Evolutionary conservation across 495 filamentous ascomycete species (phyloP), one percentile per base, ranked within the genome.

Genomic region (Annulohypoxylon bovei): DNA sequence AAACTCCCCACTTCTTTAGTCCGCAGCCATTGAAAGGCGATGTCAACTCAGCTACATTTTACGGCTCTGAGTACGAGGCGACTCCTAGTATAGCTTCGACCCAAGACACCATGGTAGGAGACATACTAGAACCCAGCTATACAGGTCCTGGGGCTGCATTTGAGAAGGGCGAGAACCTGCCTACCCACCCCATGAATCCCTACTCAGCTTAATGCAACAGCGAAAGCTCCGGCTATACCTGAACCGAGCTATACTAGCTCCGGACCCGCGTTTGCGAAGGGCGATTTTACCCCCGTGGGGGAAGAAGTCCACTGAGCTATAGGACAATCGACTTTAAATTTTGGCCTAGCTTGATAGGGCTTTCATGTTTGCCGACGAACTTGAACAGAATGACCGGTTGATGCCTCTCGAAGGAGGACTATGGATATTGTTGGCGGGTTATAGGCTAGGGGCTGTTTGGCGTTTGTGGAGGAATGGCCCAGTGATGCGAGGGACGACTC

Each of bases 201-300:
- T 35, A 23, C 12, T 40, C 56, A 16, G 20, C 18, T 35, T 23
- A 3, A 11, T 20, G 25, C 18, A 27, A 2, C 42, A 23, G 27
- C 33, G 25, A 67, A 42, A 42, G 14, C 37, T 25, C 20, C 46
- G 4, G 39, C 50, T 6, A 76, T 83, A n/a, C 69, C 76, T 12
- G 64, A 76, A 61, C 83, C 84, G 22, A 82, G 79, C 69, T 86
- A 82, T 65, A 65, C 71, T 27, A 83, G 84, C 0, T 82, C 84
- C 6, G 81, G 82, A 0, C 62, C 68, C 9, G 33, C 77, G n/a
- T 85, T 81, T 57, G 83, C 85, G 74, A 85, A 83, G 68, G 83
- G 77, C 50, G 83, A 82, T 64, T 75, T 72, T 25, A 12, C 78
- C 33, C 69, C 76, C 55, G 49, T 65, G 12, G 56, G 58, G 52